Evolutionary conservation across 306 rosid genomes (phyloP), one percentile per base, ranked within the genome.

Genomic region (Prunus davidiana): DNA sequence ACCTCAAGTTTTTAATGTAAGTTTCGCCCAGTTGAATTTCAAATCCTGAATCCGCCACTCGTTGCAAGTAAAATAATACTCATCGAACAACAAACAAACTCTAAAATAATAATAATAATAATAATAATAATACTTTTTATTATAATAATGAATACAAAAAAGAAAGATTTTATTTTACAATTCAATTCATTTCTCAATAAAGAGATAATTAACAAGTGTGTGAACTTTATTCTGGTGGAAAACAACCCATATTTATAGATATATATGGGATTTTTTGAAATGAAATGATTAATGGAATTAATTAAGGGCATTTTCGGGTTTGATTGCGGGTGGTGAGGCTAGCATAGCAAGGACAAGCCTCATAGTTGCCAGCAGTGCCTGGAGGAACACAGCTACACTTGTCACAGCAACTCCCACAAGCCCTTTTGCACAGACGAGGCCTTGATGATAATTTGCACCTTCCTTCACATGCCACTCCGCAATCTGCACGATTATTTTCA

Each of bases 321-420:
- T 50, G 19, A n/a, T 61, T 47, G 52, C 43, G 84, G 71, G 76
- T 80, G 71, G 79, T 80, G 56, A 75, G 73, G 41, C 51, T 69
- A 8, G 71, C 71, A 52, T 80, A 80, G 80, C 84, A 80, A 68
- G 84, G 84, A 30, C 84, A 80, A n/a, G 55, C 79, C 12, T 60
- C 76, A 19, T 67, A 32, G 71, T 80, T 80, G 38, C 80, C 84
- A 9, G 75, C 56, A 14, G 84, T 80, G 41, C 80, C 80, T 6
- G 80, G 80, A 47, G 84, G 84, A 16, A 80, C 84, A 13, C 84
- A 80, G 15, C 18, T 50, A 19, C 84, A 80, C 71, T 27, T 68
- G 20, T 47, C 65, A 38, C 84, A 80, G 76, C 72, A 80, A 22
- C 74, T 75, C 55, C 76, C 76, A 32, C 84, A 80, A 13, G 84